Percentiles rank a stretch among this genome's conserved stretches.
These are phyloP conservation scores for Umbilicaria muhlenbergii DNA, from an alignment of 495 filamentous ascomycete species.

Conservation along the genomic window DNA sequence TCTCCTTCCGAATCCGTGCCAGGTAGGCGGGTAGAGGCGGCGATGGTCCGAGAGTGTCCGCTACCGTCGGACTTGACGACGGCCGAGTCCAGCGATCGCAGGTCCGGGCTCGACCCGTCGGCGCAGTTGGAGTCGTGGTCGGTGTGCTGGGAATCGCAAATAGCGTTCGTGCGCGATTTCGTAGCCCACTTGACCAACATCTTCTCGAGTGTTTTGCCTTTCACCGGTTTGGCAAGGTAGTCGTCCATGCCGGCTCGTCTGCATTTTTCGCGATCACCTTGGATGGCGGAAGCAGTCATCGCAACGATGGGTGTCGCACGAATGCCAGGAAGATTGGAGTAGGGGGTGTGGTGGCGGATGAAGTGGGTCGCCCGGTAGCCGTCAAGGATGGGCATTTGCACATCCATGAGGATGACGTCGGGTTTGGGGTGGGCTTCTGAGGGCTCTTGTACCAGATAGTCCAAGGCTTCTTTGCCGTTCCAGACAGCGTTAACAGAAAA, in stretches of 20 bases:
- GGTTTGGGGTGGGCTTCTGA: slow-evolving; percentile 27
- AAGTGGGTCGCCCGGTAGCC: slow-evolving; percentile 64
- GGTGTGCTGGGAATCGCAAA: not conserved
- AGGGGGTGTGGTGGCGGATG: slow-evolving; percentile 44
- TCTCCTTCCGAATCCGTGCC: slow-evolving; percentile 16
- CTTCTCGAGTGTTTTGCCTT: slow-evolving; percentile 48
- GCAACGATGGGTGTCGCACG: slow-evolving; percentile 56
- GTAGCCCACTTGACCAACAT: slow-evolving; percentile 48
- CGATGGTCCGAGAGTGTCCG: not conserved
- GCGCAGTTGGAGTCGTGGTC: slow-evolving; percentile 10
- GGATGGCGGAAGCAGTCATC: slow-evolving; percentile 69
- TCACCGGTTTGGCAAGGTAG: slow-evolving; percentile 67
- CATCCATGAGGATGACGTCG: slow-evolving; percentile 79
- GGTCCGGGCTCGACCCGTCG: not conserved
- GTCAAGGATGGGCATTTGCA: slow-evolving; percentile 72
- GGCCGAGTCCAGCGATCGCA: not conserved
- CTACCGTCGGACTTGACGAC: not conserved
- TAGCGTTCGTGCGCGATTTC: not conserved
- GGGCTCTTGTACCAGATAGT: slow-evolving; percentile 35
- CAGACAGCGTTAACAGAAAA: slow-evolving; percentile 54
- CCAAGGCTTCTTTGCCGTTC: slow-evolving; percentile 64
- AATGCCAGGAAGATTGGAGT: slow-evolving; percentile 30
- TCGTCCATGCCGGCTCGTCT: slow-evolving; percentile 68
- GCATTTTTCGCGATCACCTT: slow-evolving; percentile 70
- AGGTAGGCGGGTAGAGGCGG: not conserved